phyloP scores from a whole-genome alignment of 73 alveolate species.

The Blepharisma japonicum region DNA sequence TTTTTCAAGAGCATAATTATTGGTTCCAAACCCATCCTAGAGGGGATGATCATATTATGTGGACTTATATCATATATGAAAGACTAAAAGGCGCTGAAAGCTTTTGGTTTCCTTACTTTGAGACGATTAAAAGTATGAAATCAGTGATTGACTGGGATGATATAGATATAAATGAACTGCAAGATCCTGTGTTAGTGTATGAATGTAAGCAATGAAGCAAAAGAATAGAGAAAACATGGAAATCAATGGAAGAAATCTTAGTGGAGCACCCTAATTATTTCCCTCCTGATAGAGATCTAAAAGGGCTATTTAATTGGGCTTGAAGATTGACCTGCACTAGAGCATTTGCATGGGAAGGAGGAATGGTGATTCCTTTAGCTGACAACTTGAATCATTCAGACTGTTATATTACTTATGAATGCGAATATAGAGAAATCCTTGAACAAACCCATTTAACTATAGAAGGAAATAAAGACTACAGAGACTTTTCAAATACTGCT shows the following conservation, averaged over 20 bases:
- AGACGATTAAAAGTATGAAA: conserved; percentile 29
- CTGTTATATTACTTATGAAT: conserved; percentile 1
- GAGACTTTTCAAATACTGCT: background rate
- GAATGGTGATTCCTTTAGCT: conserved; percentile 25
- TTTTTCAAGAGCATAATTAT: conserved; percentile 39
- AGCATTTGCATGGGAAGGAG: conserved; percentile 30
- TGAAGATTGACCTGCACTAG: conserved; percentile 5
- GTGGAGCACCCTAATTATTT: conserved; percentile 43
- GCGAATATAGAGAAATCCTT: background rate
- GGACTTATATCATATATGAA: conserved; percentile 43
- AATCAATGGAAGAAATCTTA: conserved; percentile 22
- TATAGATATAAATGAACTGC: conserved; percentile 29
- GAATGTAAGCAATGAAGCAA: conserved; percentile 32
- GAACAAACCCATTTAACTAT: background rate
- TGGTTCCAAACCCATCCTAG: conserved; percentile 35
- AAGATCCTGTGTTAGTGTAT: conserved; percentile 34
- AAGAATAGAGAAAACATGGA: conserved; percentile 37
- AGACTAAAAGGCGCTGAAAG: conserved; percentile 43
- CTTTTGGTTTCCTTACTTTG: conserved; percentile 51
- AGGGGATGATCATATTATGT: conserved; percentile 31
- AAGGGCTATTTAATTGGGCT: conserved; percentile 10
- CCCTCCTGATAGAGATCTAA: conserved; percentile 35
- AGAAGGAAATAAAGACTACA: background rate
- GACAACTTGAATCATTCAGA: conserved; percentile 3
- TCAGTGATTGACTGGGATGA: conserved; percentile 38